These are phyloP conservation scores for Epicoccum sorghinum DNA, from an alignment of 2,329 filamentous ascomycete genomes.

Conservation along the genomic window DNA sequence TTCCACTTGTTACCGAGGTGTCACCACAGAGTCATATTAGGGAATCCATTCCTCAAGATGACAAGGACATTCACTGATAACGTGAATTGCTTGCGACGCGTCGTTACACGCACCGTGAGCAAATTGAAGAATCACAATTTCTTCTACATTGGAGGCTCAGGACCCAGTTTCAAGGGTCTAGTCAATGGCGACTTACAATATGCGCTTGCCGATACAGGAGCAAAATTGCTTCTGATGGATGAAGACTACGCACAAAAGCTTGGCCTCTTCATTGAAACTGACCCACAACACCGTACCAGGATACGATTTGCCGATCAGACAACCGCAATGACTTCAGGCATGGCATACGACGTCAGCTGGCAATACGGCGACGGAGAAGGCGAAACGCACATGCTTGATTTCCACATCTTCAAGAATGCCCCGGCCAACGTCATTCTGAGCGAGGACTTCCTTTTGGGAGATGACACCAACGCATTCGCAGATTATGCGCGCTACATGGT, in stretches of 20 bases:
- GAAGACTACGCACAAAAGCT: not conserved
- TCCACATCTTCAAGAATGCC: slow-evolving; percentile 16
- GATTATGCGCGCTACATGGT: not conserved
- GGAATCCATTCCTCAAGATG: too few species aligned
- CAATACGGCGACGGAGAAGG: slow-evolving; percentile 11
- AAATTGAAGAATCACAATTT: too few species aligned
- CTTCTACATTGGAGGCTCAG: too few species aligned
- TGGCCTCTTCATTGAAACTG: too few species aligned
- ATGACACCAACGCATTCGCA: slow-evolving; percentile 10
- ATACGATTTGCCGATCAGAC: slow-evolving; percentile 19
- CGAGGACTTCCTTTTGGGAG: slow-evolving; percentile 11
- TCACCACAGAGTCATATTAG: too few species aligned
- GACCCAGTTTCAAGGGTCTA: too few species aligned
- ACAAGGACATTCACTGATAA: too few species aligned
- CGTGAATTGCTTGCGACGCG: too few species aligned
- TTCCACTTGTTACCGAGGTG: too few species aligned
- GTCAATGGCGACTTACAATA: too few species aligned
- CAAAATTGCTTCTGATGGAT: not conserved
- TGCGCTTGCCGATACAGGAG: not conserved
- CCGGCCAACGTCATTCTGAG: slow-evolving; percentile 19
- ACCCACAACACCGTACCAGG: not conserved
- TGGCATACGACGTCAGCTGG: slow-evolving; percentile 18
- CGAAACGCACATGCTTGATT: slow-evolving; percentile 4
- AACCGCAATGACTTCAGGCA: slow-evolving; percentile 18
- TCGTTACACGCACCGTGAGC: too few species aligned